Base-by-base conservation (phyloP, 176 grass and related monocot genomes). In the Melocanna baccifera region DNA sequence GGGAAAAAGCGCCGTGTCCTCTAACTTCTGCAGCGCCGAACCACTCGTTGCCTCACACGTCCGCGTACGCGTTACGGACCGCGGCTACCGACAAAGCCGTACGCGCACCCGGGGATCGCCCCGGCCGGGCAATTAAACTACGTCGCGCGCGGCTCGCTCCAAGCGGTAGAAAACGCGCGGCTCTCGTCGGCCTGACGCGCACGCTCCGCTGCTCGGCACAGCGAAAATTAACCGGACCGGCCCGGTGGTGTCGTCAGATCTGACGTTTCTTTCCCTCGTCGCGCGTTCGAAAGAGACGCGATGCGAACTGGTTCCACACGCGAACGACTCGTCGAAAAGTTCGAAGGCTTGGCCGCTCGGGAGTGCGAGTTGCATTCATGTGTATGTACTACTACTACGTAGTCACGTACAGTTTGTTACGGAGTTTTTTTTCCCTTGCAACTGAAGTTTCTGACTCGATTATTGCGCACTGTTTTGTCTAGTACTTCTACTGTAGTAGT, bases 51-150 rank as follows among this genome's bases (percentile, higher is more conserved):
- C 43, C 16, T 18, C 67, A 3, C 16, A 28, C 43, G 45, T 62
- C 56, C 20, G 9, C 28, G 5, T 41, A 6, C 48, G 13, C 9
- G 42, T 8, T 39, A 47, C 61, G 45, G 22, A 47, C 34, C 47
- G 62, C 62, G 48, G 62, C 62, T n/a, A 77, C 73, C 62, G 61
- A 77, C 83, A 29, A 6, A 32, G 50, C 73, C 73, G 62, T 32
- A 26, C 72, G 41, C 12, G 19, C 19, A 46, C 45, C 45, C 13
- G 41, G 9, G 41, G 9, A 8, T 2, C 41, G 9, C 1, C 41
- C 41, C 41, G 9, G 50, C 50, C 16, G 50, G 50, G 50, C 50
- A 5, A 51, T 18, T 51, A 51, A 52, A 52, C 50, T 1, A 52
- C 50, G 50, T 16, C 16, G 50, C 50, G 50, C 50, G 50, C 50